Conservation (phyloP, 2,329 filamentous ascomycete genomes). For the Fusarium incarnatum region DNA sequence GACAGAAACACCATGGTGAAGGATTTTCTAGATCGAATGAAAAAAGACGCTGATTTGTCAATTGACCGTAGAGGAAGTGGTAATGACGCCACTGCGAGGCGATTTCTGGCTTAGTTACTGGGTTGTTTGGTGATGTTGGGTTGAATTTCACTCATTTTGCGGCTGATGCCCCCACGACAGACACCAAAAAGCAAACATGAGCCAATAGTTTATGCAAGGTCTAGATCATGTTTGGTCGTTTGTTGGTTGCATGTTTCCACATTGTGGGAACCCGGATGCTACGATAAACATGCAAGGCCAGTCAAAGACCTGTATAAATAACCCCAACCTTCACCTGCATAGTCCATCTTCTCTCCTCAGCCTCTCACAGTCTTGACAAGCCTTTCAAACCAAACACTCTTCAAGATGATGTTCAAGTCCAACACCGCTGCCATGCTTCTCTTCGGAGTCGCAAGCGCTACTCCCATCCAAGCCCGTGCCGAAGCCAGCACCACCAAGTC, state of each 20-base stretch:
- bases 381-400: not conserved
- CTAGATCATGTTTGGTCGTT: not conserved
- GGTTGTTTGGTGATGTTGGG: not conserved
- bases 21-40: not conserved
- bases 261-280: constrained; percentile 2
- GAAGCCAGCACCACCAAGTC: constrained; percentile 40
- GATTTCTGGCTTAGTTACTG: not conserved
- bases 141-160: not conserved
- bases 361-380: constrained; percentile 24
- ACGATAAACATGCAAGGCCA: not conserved
- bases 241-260: not conserved
- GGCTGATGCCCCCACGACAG: constrained; percentile 21
- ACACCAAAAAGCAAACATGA: not conserved
- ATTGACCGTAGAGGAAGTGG: not conserved
- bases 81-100: constrained; percentile 1
- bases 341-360: constrained; percentile 21
- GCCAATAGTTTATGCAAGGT: not conserved
- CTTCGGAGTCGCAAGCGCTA: constrained; percentile 44
- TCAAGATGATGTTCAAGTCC: constrained; percentile 47
- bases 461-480: constrained; percentile 46
- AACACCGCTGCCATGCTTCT: constrained; percentile 42
- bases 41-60: constrained; percentile 12
- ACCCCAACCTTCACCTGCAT: constrained; percentile 12
- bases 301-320: constrained; percentile 36
- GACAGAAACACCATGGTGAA: constrained; percentile 12